Evolutionary conservation across 2,329 filamentous ascomycete species (phyloP).

Genomic region (Periconia macrospinosa): DNA sequence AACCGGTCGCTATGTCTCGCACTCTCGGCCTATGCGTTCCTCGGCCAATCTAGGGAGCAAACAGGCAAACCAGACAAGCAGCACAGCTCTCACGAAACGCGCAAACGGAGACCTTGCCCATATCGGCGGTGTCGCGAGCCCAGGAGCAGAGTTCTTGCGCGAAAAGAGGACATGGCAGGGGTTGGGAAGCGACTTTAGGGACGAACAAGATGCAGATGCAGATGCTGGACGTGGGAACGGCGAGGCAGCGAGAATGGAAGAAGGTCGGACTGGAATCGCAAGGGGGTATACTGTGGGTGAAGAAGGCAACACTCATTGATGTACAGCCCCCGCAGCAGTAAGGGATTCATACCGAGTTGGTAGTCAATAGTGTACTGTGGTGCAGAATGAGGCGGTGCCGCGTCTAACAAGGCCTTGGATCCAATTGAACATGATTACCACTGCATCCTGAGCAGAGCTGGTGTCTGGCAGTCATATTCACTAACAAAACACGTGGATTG

Average conservation of each 20-base stretch:
- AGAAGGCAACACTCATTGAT: constrained; percentile 25
- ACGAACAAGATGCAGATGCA: constrained; percentile 59
- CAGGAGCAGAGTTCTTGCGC: constrained; percentile 83
- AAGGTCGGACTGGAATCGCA: constrained; percentile 85
- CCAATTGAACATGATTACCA: too few relatives aligned
- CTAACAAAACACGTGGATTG: too few relatives aligned
- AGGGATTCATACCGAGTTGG: too few relatives aligned
- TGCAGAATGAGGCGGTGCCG: too few relatives aligned
- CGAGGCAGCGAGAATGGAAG: constrained; percentile 70
- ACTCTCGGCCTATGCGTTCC: constrained; percentile 69
- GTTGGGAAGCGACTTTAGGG: constrained; percentile 79
- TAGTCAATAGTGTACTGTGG: too few relatives aligned
- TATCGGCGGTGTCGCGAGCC: constrained; percentile 85
- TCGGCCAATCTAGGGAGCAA: constrained; percentile 11
- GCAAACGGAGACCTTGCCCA: constrained; percentile 72
- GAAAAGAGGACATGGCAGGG: constrained; percentile 89
- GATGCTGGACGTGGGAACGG: too few relatives aligned
- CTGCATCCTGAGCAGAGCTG: too few relatives aligned
- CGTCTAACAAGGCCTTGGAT: too few relatives aligned
- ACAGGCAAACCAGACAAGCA: constrained; percentile 23
- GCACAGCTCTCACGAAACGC: constrained; percentile 64
- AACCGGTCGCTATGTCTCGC: constrained; percentile 79
- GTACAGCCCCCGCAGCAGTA: too few relatives aligned
- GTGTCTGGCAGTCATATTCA: too few relatives aligned
- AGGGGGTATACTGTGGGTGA: constrained; percentile 82